These are phyloP conservation scores for Oryza nivara DNA, from an alignment of 176 grass and related monocot species.

Conservation along the genomic window DNA sequence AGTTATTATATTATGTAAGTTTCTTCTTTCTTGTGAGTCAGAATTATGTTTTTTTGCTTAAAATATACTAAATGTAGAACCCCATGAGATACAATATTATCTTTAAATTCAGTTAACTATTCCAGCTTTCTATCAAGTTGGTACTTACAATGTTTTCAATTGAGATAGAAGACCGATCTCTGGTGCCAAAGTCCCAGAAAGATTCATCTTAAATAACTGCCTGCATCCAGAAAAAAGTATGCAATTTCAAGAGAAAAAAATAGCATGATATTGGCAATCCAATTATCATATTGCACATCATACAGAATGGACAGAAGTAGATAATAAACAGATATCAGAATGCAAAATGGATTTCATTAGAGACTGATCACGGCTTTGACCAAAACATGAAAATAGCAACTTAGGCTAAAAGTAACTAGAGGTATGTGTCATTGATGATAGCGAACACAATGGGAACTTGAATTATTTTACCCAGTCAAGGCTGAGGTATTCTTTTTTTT, in stretches of 20 bases:
- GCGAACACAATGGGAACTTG: neutral
- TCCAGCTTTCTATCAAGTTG: neutral
- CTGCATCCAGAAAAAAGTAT: conserved; percentile 41
- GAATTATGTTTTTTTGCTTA: neutral
- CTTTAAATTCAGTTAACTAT: neutral
- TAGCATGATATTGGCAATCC: neutral
- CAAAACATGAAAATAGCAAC: conserved; percentile 13
- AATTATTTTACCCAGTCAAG: neutral
- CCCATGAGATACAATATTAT: neutral
- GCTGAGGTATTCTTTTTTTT: neutral
- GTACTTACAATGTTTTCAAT: conserved; percentile 72
- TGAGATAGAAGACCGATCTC: conserved; percentile 70
- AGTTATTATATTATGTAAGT: conserved; percentile 8
- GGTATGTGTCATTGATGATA: neutral
- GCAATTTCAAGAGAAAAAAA: conserved; percentile 26
- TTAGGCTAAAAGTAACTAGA: neutral
- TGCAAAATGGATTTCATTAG: neutral
- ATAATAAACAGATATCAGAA: neutral
- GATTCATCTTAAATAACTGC: conserved; percentile 80
- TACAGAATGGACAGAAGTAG: conserved; percentile 9
- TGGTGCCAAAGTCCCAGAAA: conserved; percentile 84
- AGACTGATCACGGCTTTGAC: neutral
- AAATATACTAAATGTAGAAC: conserved; percentile 4
- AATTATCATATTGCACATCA: neutral
- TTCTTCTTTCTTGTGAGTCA: neutral